phyloP scores from a whole-genome alignment of 192 early-diverging fungal genomes.

The Backusella parvicylindrica region DNA sequence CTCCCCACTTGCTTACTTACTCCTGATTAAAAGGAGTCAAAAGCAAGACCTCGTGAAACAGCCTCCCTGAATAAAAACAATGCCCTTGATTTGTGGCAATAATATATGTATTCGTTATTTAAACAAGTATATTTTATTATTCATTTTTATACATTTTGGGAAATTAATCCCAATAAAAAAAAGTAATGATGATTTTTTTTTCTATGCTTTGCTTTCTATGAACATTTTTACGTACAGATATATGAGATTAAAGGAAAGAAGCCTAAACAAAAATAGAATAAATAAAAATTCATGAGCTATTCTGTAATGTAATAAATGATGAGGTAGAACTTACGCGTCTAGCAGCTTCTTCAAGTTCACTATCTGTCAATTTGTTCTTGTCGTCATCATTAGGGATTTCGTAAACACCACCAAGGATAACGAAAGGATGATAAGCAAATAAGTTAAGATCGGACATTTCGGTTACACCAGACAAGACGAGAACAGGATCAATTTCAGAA shows the following conservation, averaged over 20 bases:
- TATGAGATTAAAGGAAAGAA: conserved; percentile 10
- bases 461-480: conserved; percentile 55
- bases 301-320: neutral
- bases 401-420: conserved; percentile 51
- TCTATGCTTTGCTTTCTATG: neutral
- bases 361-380: conserved; percentile 17
- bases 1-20: neutral
- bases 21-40: neutral
- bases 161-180: conserved; percentile 4
- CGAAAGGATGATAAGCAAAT: conserved; percentile 51
- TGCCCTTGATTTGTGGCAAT: conserved; percentile 6
- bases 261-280: conserved; percentile 1
- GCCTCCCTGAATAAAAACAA: neutral
- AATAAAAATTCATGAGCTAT: neutral
- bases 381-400: conserved; percentile 35
- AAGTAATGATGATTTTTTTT: conserved; percentile 1
- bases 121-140: conserved; percentile 5
- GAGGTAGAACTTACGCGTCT: conserved; percentile 20
- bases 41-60: conserved; percentile 6
- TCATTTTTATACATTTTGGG: conserved; percentile 4
- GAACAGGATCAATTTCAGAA: conserved; percentile 56
- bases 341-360: conserved; percentile 30
- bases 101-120: conserved; percentile 5
- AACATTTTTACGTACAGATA: neutral
- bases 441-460: conserved; percentile 38